Evolutionary conservation across 192 early-diverging fungal genomes (phyloP).

Genomic region (Coemansia reversa): DNA sequence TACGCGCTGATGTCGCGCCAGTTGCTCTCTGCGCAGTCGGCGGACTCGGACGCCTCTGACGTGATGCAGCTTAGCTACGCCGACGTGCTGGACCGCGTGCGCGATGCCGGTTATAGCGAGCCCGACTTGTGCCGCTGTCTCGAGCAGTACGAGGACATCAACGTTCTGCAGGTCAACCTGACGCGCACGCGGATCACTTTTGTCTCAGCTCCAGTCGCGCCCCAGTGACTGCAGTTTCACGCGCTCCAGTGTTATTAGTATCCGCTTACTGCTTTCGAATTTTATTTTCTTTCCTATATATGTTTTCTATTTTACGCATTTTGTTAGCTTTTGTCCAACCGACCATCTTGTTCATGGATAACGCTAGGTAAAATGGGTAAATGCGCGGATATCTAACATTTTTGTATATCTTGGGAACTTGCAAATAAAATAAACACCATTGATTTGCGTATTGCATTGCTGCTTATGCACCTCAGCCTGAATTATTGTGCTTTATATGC

Average conservation of each 20-base stretch:
- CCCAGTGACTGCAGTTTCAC: neutral
- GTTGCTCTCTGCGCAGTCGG: conserved; percentile 61
- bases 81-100: conserved; percentile 66
- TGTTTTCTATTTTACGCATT: too few species aligned
- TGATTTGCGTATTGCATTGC: too few species aligned
- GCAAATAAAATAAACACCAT: too few species aligned
- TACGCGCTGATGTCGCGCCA: conserved; percentile 74
- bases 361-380: too few species aligned
- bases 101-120: conserved; percentile 75
- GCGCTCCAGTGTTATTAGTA: neutral
- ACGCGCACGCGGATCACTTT: conserved; percentile 60
- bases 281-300: neutral
- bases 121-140: conserved; percentile 74
- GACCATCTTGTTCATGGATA: too few species aligned
- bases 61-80: conserved; percentile 61
- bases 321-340: too few species aligned
- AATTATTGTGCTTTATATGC: too few species aligned
- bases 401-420: too few species aligned
- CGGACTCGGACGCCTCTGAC: conserved; percentile 10
- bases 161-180: conserved; percentile 68
- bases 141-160: conserved; percentile 69
- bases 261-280: neutral
- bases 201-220: conserved; percentile 22
- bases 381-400: too few species aligned
- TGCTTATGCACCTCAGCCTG: too few species aligned